A percentile compares a stretch with the other conserved stretches of the same genome.
Evolutionary conservation across 352 stramenopile genomes (phyloP).

Genomic region (Aphanomyces stellatus): DNA sequence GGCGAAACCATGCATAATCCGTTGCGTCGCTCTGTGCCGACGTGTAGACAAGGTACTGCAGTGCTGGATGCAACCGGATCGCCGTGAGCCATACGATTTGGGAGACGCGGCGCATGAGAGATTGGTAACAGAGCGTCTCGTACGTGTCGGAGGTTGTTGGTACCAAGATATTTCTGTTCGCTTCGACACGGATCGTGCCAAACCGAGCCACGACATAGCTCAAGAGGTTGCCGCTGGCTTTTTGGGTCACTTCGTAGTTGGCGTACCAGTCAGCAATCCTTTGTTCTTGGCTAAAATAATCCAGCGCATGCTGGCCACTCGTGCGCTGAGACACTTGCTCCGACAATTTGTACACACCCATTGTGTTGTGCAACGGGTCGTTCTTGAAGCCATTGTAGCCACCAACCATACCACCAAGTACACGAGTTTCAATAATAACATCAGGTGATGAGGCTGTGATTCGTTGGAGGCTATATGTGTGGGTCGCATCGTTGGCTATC

Average conservation of each 20-base stretch:
- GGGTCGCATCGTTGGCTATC: neutral
- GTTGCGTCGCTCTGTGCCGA: neutral
- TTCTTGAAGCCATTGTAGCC: conserved; percentile 30
- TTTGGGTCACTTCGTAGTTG: neutral
- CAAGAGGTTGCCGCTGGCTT: neutral
- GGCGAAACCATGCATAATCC: neutral
- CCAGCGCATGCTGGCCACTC: neutral
- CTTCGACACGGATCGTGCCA: neutral
- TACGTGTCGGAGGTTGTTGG: neutral
- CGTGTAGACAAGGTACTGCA: neutral
- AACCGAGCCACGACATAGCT: neutral
- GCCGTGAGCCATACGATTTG: neutral
- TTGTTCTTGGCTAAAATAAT: neutral
- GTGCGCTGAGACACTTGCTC: conserved; percentile 9
- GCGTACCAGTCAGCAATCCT: neutral
- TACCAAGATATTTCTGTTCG: neutral
- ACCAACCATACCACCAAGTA: conserved; percentile 25
- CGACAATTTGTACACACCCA: conserved; percentile 28
- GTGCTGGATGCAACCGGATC: neutral
- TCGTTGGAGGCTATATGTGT: neutral
- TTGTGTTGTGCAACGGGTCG: conserved; percentile 30
- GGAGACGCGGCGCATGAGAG: neutral
- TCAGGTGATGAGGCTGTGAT: neutral
- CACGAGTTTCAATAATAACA: neutral
- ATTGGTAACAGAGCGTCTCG: neutral